Base-by-base conservation (phyloP, 495 filamentous ascomycete genomes). In the Annulohypoxylon stygium region DNA sequence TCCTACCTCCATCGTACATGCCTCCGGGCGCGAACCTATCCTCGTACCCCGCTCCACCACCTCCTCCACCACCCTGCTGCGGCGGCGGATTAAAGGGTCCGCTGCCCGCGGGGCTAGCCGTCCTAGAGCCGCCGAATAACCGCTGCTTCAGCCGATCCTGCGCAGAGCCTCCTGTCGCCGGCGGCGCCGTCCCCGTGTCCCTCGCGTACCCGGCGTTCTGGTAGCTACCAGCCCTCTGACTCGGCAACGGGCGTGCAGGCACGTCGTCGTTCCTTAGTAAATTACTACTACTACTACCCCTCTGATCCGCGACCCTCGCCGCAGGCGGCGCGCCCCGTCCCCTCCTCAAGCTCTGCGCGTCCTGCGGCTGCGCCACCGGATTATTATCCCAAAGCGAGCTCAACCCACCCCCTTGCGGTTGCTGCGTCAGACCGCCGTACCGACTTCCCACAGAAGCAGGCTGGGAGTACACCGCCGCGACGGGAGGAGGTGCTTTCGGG, bases 351-450 rank as follows among this genome's bases (percentile, higher is more conserved):
- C 88, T 87, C 63, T 88, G 86, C 67, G 89, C 80, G 37, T 86
- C 76, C 64, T 84, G 76, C 41, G 82, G 78, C 33, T 85, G 78
- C 74, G 82, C 66, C 47, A 59, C 54, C 48, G 67, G 71, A 83
- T 60, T 81, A 69, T 90, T 87, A 69, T 95, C 94, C 95, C 95
- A 98, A 25, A 98, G 84, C 80, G 94, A 95, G 65, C 90, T 91
- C 30, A 97, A 79, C 1, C 66, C 60, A 0, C 61, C 72, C 23
- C 78, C 77, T 50, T 82, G 80, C 30, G 80, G 79, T 48, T 81
- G 79, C 53, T 71, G 76, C 20, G 70, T 58, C 43, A 86, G 67
- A 50, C 83, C 83, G 33, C 87, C 86, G 75, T 90, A 88, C 39
- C 85, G 80, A 33, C 80, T 78, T 59, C 83, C 84, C 61, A 83